phyloP scores from a whole-genome alignment of 139 green algal species.

The Tetradesmus lagerheimii region DNA sequence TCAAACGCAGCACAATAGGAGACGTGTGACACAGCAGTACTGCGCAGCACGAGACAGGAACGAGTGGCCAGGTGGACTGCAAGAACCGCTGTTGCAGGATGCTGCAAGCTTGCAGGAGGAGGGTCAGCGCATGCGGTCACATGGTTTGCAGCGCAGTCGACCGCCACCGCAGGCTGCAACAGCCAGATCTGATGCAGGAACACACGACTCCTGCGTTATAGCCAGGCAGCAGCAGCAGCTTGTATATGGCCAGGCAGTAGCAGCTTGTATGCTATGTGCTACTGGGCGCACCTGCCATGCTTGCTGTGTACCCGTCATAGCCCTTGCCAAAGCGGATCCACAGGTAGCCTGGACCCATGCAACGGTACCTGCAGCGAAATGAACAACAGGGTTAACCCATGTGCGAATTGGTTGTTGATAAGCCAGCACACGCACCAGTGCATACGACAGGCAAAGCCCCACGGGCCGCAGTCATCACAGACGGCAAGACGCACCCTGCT shows the following conservation, averaged over 20 bases:
- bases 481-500: neutral
- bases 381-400: neutral
- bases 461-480: too few relatives aligned
- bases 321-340: conserved; percentile 29
- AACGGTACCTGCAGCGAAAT: conserved; percentile 8
- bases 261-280: neutral
- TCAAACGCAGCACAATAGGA: too few relatives aligned
- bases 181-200: too few relatives aligned
- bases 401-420: neutral
- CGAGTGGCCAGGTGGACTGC: conserved; percentile 47
- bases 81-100: conserved; percentile 44
- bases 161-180: too few relatives aligned
- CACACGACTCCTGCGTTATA: too few relatives aligned
- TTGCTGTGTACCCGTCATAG: conserved; percentile 11
- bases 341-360: conserved; percentile 39
- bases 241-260: too few relatives aligned
- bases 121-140: too few relatives aligned
- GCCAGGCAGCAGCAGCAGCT: neutral
- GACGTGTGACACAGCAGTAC: too few relatives aligned
- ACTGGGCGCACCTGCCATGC: neutral
- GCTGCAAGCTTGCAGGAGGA: conserved; percentile 38
- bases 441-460: too few relatives aligned
- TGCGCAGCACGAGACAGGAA: too few relatives aligned
- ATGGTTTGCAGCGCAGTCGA: too few relatives aligned
- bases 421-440: too few relatives aligned